Base-by-base conservation (phyloP, 768 basidiomycete species). In the Pulveroboletus frians region DNA sequence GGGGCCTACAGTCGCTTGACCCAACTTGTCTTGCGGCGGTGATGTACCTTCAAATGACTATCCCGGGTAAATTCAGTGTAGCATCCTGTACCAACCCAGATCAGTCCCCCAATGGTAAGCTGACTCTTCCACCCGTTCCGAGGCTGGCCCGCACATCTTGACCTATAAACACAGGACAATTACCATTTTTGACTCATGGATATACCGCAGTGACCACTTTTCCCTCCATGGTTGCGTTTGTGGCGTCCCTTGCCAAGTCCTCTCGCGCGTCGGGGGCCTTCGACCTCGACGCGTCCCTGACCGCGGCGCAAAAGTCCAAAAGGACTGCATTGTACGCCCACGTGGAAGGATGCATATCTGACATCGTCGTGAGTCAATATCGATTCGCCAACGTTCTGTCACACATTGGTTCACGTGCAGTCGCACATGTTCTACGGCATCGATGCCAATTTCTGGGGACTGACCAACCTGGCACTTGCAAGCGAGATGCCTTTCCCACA, bases 101-200 rank as follows among this genome's bases (percentile, higher is more conserved):
- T 69, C 52, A 75, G 18, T 88, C 88, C 41, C 86, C 88, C 13
- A 81, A 73, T 58, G 88, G 88, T 83, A 63, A 69, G 79, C 73
- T 53, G 8, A 18, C 4, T 35, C 17, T 21, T 21, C 43, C 23
- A 38, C 15, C 9, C 35, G 9, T 15, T 34, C 42, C 38, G 20
- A 29, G 23, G 36, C 13, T 35, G 23, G 31, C 13, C 32, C 14
- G 18, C 15, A 15, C 17, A 8, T 29, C 0, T 39, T 64, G 46
- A 62, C 40, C 11, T n/a, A 10, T 8, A 27, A 31, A 14, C 21
- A 37, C 38, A 90, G 88, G 88, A 14, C 81, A 81, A 59, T 72
- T 92, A 2, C 89, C 89, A 2, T 88, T 78, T 57, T 65, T 91
- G 31, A 76, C 75, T 0, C 80, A 88, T 68, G 80, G 73, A 3